Evolutionary conservation across 345 rosid species (phyloP), one percentile per base, ranked within the genome.

Genomic region (Arabis alpina): DNA sequence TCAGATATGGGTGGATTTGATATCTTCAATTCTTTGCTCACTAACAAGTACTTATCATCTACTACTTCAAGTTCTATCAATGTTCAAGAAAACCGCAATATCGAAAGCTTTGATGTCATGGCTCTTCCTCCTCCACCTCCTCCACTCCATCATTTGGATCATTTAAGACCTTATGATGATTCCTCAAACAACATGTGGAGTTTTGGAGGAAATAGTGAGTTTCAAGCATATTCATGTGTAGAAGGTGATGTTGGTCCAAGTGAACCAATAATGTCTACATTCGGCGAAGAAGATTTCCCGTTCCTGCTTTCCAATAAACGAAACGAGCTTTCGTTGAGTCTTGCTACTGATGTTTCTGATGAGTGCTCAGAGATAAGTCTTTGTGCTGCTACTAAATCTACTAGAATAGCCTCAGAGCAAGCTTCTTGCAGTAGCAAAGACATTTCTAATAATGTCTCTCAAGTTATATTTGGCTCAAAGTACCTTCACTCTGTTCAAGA

Each of bases 311-410:
- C 75, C 15, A 80, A 10, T 80, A 68, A 58, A 62, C 74, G 27
- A 68, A 86, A 85, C 58, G 95, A 86, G 77, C 92, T 88, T 37
- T 88, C 96, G 2, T 58, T 94, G 70, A 91, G 97, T 71, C 96
- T 91, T 25, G 88, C 90, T 10, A 83, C 93, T 0, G 76, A 70
- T 68, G 68, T 78, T 54, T 70, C 88, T 6, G 89, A 88, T 70
- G 91, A 74, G 65, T 83, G 82, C 78, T 88, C 90, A 0, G 86
- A 82, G 72, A 81, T 85, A 42, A 80, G 73, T 47, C 77, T 34
- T 54, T 82, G 69, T 76, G 49, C 42, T 76, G 30, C 71, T 77
- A 76, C 79, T 61, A 77, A 65, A 49, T 79, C 66, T 12, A 77
- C 74, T 30, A 76, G 75, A 54, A 64, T 83, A 54, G 56, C 76